Conservation (phyloP, 2,329 filamentous ascomycete genomes). For the Metarhizium robertsii region DNA sequence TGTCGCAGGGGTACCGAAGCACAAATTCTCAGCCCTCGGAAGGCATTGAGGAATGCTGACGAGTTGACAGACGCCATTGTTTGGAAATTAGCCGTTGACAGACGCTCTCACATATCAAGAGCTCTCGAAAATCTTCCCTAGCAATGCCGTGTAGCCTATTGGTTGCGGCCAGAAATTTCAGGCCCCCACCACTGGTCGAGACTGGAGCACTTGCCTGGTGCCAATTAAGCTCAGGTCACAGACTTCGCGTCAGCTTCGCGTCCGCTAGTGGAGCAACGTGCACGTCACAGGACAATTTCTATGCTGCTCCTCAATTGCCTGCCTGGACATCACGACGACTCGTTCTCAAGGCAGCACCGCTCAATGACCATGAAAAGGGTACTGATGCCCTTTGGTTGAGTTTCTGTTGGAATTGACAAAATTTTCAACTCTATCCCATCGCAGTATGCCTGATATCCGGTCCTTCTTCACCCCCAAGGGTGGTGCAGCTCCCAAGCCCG, state of each 20-base stretch:
- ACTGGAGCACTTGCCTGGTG: background rate
- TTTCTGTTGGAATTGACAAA: slow-evolving; percentile 2
- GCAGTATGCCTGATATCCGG: slow-evolving; percentile 77
- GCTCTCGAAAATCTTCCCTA: slow-evolving; percentile 24
- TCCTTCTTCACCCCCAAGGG: slow-evolving; percentile 80
- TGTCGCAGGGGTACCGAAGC: slow-evolving; percentile 29
- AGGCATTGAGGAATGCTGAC: slow-evolving; percentile 38
- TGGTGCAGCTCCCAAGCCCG: slow-evolving; percentile 40
- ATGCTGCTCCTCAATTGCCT: slow-evolving; percentile 16
- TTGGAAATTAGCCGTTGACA: slow-evolving; percentile 11
- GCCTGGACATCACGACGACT: background rate
- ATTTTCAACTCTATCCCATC: background rate
- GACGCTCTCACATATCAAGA: slow-evolving; percentile 10
- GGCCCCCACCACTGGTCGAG: slow-evolving; percentile 3
- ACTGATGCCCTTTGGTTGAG: slow-evolving; percentile 1
- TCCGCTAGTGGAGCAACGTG: slow-evolving; percentile 18
- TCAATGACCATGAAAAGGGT: slow-evolving; percentile 14
- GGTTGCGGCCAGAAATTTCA: slow-evolving; percentile 16
- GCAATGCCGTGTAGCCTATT: background rate
- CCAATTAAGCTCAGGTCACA: slow-evolving; percentile 29
- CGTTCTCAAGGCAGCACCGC: slow-evolving; percentile 13
- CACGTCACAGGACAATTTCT: slow-evolving; percentile 23
- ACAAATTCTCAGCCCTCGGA: slow-evolving; percentile 39
- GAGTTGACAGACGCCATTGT: slow-evolving; percentile 37
- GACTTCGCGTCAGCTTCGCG: slow-evolving; percentile 37